phyloP scores from a whole-genome alignment of 768 basidiomycete species.

The Mycena vulgaris region DNA sequence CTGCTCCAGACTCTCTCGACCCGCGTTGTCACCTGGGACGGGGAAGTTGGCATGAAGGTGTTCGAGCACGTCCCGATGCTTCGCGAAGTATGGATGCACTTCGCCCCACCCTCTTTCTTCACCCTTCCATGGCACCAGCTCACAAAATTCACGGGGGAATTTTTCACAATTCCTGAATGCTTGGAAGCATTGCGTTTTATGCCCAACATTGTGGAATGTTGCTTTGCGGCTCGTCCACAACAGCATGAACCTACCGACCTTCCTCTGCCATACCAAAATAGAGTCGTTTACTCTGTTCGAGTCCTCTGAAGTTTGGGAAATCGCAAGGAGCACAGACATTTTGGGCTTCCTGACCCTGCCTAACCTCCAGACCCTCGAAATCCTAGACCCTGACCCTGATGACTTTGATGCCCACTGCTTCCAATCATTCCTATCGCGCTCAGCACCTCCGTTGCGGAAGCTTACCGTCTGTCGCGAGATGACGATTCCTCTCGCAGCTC shows the following conservation, averaged over 20 bases:
- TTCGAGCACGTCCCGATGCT: conserved; percentile 3
- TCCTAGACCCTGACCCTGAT: neutral
- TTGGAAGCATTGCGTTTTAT: conserved; percentile 6
- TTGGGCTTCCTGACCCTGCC: neutral
- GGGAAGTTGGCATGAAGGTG: neutral
- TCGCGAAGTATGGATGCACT: neutral
- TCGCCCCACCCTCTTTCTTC: neutral
- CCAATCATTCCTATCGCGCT: neutral
- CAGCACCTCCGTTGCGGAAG: neutral
- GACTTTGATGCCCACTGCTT: neutral
- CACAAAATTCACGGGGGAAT: conserved; percentile 24
- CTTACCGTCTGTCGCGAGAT: neutral
- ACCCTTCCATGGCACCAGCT: conserved; percentile 18
- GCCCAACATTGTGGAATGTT: conserved; percentile 17
- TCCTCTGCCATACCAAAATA: neutral
- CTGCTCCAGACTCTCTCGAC: conserved; percentile 3
- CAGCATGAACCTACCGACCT: neutral
- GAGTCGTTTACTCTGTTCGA: conserved; percentile 13
- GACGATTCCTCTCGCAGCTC: neutral
- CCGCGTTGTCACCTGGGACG: neutral
- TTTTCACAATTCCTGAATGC: neutral
- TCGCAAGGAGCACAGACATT: neutral
- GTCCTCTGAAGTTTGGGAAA: neutral
- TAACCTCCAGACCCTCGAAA: neutral
- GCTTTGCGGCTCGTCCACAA: neutral